Conservation (phyloP, 2,329 filamentous ascomycete species). For the Botrytis byssoidea region DNA sequence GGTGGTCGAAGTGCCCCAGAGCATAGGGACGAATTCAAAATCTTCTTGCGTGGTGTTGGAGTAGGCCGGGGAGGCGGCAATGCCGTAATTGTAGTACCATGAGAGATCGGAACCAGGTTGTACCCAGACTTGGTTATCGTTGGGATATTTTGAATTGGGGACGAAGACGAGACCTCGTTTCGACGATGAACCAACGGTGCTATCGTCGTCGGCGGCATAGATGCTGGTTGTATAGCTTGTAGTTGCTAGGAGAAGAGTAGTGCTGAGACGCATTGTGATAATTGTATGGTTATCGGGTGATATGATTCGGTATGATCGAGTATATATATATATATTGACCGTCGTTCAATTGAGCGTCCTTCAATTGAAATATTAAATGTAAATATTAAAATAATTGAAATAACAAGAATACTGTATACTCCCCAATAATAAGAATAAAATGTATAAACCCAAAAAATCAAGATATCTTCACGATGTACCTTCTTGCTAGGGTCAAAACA, state of each 20-base stretch:
- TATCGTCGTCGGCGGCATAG: not conserved
- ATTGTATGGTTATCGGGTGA: not conserved
- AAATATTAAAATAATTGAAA: not conserved
- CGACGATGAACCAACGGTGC: slow-evolving; percentile 38
- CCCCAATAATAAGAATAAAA: not conserved
- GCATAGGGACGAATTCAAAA: slow-evolving; percentile 78
- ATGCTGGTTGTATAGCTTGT: slow-evolving; percentile 13
- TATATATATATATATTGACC: not conserved
- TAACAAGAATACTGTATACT: not conserved
- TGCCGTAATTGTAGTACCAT: slow-evolving; percentile 83
- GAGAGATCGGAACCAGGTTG: slow-evolving; percentile 57
- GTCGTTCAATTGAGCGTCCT: not conserved
- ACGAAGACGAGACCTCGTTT: slow-evolving; percentile 76
- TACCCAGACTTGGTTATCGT: slow-evolving; percentile 67
- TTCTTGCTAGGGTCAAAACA: slow-evolving; percentile 18
- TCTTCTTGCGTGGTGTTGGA: slow-evolving; percentile 48
- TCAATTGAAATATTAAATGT: not conserved
- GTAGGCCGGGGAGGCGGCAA: slow-evolving; percentile 54
- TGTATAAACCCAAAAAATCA: not conserved
- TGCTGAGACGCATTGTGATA: slow-evolving; percentile 24
- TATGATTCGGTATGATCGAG: not conserved
- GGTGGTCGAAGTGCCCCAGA: slow-evolving; percentile 65
- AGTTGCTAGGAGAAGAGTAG: slow-evolving; percentile 15
- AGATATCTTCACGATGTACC: slow-evolving; percentile 1
- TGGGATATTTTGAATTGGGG: slow-evolving; percentile 51